phyloP scores from a whole-genome alignment of 2,329 filamentous ascomycete genomes.

The Arthrobotrys musiformis region DNA sequence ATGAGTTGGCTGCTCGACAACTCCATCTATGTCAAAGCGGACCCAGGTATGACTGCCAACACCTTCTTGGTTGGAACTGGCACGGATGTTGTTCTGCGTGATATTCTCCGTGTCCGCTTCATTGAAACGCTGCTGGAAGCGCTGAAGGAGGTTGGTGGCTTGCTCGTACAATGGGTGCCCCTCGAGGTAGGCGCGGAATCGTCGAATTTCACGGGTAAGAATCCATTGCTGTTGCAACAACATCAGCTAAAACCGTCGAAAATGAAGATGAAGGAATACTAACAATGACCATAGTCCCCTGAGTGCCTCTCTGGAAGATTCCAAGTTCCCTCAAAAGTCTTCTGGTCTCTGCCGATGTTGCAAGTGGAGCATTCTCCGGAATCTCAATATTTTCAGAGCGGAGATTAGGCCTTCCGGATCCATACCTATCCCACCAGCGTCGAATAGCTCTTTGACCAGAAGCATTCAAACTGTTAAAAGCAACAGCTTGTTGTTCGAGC shows the following conservation, averaged over 20 bases:
- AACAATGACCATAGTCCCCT: background rate
- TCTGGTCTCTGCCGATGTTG: background rate
- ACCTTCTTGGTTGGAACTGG: background rate
- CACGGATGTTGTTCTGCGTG: background rate
- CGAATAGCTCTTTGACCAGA: background rate
- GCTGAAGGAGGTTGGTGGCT: background rate
- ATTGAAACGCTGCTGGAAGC: background rate
- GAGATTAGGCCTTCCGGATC: background rate
- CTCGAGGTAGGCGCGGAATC: constrained; percentile 9
- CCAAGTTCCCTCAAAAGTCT: background rate
- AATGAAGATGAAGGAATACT: background rate
- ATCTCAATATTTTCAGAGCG: background rate
- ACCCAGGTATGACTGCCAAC: background rate
- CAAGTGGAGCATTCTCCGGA: background rate
- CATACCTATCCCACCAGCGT: background rate
- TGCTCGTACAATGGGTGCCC: background rate
- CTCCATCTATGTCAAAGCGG: background rate
- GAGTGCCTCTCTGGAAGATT: background rate
- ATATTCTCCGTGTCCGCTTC: background rate
- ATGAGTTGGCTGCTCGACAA: background rate
- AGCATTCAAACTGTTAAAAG: background rate
- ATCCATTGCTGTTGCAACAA: background rate
- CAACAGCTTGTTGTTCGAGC: background rate
- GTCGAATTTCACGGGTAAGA: background rate
- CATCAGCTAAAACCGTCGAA: background rate